Evolutionary conservation across 208 protist species (phyloP).

Genomic region (Naegleria fowleri): DNA sequence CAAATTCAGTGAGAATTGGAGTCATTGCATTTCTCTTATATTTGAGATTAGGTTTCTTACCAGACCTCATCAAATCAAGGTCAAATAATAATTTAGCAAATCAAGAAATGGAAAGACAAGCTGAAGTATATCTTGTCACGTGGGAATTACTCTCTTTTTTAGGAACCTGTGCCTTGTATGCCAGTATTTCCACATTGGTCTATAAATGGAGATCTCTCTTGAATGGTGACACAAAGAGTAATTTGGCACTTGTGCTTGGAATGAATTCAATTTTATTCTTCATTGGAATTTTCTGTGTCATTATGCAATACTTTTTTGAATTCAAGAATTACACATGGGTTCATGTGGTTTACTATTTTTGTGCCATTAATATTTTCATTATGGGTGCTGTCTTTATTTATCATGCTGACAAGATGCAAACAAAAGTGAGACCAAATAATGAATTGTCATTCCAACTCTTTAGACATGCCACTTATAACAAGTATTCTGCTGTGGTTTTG

Average conservation of each 20-base stretch:
- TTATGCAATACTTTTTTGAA: neutral
- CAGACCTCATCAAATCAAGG: neutral
- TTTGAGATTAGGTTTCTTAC: neutral
- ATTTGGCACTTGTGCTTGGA: neutral
- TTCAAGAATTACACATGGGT: neutral
- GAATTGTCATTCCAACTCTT: neutral
- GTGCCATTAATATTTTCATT: neutral
- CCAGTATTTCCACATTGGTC: neutral
- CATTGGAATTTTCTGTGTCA: neutral
- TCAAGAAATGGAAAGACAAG: neutral
- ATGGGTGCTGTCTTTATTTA: neutral
- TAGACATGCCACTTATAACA: neutral
- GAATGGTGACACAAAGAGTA: neutral
- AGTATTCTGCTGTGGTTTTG: neutral
- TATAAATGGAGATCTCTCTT: slow-evolving; percentile 12
- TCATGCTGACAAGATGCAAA: neutral
- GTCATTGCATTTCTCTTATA: slow-evolving; percentile 16
- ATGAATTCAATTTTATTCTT: neutral
- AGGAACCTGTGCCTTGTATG: neutral
- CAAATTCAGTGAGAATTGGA: neutral
- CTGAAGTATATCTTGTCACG: neutral
- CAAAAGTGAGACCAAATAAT: neutral
- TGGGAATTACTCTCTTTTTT: neutral
- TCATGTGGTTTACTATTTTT: neutral
- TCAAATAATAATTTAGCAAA: neutral